Conservation (phyloP, 768 basidiomycete species). For the Tulasnella sp. region DNA sequence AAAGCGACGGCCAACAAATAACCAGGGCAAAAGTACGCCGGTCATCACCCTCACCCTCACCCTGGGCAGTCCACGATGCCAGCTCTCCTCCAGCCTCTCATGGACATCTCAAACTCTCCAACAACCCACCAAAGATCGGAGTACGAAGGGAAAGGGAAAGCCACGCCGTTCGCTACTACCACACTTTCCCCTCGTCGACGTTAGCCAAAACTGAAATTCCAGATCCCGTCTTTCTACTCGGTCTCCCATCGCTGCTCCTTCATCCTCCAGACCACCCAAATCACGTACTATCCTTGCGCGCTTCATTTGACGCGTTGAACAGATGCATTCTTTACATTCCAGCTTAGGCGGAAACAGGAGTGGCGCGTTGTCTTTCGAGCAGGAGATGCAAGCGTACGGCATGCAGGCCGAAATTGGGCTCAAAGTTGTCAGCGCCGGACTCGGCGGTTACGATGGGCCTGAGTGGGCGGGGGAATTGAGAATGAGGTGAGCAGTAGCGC, state of each 20-base stretch:
- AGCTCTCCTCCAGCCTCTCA: background rate
- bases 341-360: slow-evolving; percentile 26
- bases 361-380: slow-evolving; percentile 21
- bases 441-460: slow-evolving; percentile 29
- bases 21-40: no score
- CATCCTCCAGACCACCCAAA: slow-evolving; percentile 57
- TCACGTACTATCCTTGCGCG: slow-evolving; percentile 48
- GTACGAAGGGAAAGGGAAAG: slow-evolving; percentile 2
- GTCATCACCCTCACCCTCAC: background rate
- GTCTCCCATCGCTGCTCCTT: slow-evolving; percentile 50
- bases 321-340: slow-evolving; percentile 42
- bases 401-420: slow-evolving; percentile 63
- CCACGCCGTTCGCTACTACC: background rate
- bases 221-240: slow-evolving; percentile 47
- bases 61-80: background rate
- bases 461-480: slow-evolving; percentile 45
- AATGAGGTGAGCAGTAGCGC: slow-evolving; percentile 44
- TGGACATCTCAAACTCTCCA: slow-evolving; percentile 6
- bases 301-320: slow-evolving; percentile 50
- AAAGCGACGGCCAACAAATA: no score
- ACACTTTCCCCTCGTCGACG: background rate
- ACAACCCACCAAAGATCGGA: background rate
- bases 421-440: slow-evolving; percentile 43
- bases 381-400: slow-evolving; percentile 56
- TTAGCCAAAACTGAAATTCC: slow-evolving; percentile 30